Evolutionary conservation across 2,329 filamentous ascomycete species (phyloP), one percentile per base, ranked within the genome.

Genomic region (Phialemoniopsis sp.): DNA sequence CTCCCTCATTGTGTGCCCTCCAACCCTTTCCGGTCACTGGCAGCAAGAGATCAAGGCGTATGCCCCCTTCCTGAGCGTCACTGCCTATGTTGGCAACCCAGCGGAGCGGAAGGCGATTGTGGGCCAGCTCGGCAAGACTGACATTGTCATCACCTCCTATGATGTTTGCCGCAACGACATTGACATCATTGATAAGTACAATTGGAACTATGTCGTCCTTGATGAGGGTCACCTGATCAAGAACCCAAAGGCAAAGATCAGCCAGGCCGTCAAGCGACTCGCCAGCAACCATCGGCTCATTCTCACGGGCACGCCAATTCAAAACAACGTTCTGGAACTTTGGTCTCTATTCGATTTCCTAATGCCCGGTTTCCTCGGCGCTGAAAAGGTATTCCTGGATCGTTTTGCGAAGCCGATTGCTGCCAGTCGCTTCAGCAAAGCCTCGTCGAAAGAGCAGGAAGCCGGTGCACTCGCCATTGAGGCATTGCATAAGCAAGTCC

Each of bases 331-430:
- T 3, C 67, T 98, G 36, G 91, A 98, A 59, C 72, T 98, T 4
- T 98, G 91, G 91, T 97, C 91, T 1, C 73, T 98, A 5, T 98
- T 98, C 57, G 93, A 98, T 64, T 98, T 98, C 67, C 72, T 98
- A 44, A 98, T 98, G 93, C 93, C 94, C 4, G 94, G 93, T 3
- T 98, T 98, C 70, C 73, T 98, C 8, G 93, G 93, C 26, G 89
- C 90, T 0, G 89, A 81, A 46, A 95, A 94, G 66, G 89, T 96
- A n/a, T 96, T 96, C 66, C 73, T 94, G 48, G 91, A 96, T 60
- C 82, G 90, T 4, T 96, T 96, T 51, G 89, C 90, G 8, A 95
- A 95, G 63, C 90, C 90, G 2, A 96, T 96, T 51, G 88, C 91
- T 2, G 90, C 90, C 4, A 95, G 89, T 55, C 86, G 94, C 15